These are phyloP conservation scores for Heterococcus sp. DNA, from an alignment of 108 stramenopile genomes.

Conservation along the genomic window DNA sequence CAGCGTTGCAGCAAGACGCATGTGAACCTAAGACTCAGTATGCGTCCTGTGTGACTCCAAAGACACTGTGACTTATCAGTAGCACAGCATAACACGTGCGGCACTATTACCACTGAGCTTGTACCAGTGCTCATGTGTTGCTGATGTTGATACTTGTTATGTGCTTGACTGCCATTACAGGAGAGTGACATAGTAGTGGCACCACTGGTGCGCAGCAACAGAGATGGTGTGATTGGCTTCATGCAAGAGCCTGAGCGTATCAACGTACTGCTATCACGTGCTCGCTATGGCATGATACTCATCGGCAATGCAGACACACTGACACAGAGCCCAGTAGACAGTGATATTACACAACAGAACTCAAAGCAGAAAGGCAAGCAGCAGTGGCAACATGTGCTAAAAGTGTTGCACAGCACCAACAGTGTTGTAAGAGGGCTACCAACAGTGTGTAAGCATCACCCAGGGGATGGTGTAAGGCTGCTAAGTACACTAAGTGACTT, in stretches of 20 bases:
- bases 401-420: not conserved
- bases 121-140: no score
- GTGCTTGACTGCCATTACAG: not conserved
- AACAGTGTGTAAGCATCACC: not conserved
- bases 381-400: not conserved
- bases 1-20: no score
- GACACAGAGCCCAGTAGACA: not conserved
- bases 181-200: slow-evolving; percentile 22
- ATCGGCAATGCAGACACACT: slow-evolving; percentile 5
- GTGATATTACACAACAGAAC: not conserved
- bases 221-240: slow-evolving; percentile 4
- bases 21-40: no score
- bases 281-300: slow-evolving; percentile 4
- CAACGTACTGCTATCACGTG: slow-evolving; percentile 19
- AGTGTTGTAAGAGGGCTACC: not conserved
- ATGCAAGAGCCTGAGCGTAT: slow-evolving; percentile 1
- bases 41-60: no score
- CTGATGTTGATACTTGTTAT: no score
- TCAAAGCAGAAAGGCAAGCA: not conserved
- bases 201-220: slow-evolving; percentile 12
- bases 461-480: not conserved
- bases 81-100: no score
- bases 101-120: no score
- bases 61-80: no score
- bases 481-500: slow-evolving; percentile 13